phyloP scores from a whole-genome alignment of 2,329 filamentous ascomycete genomes.

The Trichoderma polysporum region DNA sequence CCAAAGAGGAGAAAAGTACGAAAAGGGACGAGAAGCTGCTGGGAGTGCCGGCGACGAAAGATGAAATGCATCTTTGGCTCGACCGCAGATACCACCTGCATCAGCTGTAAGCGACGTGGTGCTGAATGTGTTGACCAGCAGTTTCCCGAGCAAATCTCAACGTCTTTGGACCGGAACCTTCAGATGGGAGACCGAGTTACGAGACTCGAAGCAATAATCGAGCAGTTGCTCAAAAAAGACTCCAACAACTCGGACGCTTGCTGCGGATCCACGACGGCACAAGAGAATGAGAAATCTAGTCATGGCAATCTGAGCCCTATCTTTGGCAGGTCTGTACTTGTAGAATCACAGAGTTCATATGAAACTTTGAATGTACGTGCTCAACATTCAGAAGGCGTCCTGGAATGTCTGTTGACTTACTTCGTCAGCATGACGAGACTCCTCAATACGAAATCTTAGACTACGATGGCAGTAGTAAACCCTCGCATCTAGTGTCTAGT shows the following conservation, averaged over 20 bases:
- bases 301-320: too few relatives aligned
- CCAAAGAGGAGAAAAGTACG: constrained; percentile 35
- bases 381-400: neutral
- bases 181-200: constrained; percentile 33
- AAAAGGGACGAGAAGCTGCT: constrained; percentile 58
- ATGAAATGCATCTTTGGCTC: constrained; percentile 47
- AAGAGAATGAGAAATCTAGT: neutral
- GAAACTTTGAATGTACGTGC: neutral
- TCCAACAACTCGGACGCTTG: neutral
- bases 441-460: neutral
- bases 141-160: constrained; percentile 36
- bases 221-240: constrained; percentile 26
- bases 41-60: constrained; percentile 59
- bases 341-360: neutral
- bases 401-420: neutral
- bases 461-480: neutral
- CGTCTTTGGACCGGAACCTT: constrained; percentile 22
- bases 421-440: neutral
- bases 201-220: constrained; percentile 39
- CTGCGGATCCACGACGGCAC: neutral
- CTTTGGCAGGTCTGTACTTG: neutral
- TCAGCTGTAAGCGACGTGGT: constrained; percentile 45
- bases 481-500: neutral
- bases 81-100: constrained; percentile 41
- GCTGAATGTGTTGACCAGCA: constrained; percentile 50